Percentiles rank a stretch among this genome's conserved stretches.
These are phyloP conservation scores for Glebionis coronaria DNA, from an alignment of 129 eudicot genomes.

Conservation along the genomic window DNA sequence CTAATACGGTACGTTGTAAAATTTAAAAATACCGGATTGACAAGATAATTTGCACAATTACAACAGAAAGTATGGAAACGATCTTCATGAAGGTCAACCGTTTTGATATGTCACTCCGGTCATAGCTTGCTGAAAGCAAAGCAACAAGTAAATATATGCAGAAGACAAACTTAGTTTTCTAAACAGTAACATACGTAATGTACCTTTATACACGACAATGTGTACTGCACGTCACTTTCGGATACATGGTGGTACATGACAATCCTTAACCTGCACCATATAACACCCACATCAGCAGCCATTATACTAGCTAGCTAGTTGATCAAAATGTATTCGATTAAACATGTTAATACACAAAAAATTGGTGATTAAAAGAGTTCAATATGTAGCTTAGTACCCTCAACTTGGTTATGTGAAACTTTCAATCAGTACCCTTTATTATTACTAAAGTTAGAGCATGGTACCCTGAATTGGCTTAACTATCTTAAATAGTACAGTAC, in stretches of 20 bases:
- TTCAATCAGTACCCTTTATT: no score
- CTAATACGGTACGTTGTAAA: no score
- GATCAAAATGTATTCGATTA: no score
- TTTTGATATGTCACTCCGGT: conserved; percentile 37
- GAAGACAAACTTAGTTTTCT: neutral
- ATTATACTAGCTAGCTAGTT: no score
- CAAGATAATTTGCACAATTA: neutral
- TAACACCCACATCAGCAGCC: neutral
- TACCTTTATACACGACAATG: conserved; percentile 82
- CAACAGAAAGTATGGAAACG: conserved; percentile 22
- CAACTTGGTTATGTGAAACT: no score
- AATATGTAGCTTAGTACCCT: no score
- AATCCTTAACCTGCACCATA: conserved; percentile 56
- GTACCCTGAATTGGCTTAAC: no score
- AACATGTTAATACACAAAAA: no score
- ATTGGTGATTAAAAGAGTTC: no score
- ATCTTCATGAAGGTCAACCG: conserved; percentile 18
- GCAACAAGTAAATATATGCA: neutral
- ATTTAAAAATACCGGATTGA: no score
- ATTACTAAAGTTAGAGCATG: no score
- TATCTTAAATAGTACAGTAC: no score
- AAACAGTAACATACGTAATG: neutral
- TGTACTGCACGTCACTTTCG: conserved; percentile 68
- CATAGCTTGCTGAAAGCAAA: conserved; percentile 47
- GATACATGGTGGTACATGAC: conserved; percentile 95